Percentiles rank a stretch among this genome's conserved stretches.
Conservation (phyloP, 176 grass and related monocot genomes). For the Areca catechu region DNA sequence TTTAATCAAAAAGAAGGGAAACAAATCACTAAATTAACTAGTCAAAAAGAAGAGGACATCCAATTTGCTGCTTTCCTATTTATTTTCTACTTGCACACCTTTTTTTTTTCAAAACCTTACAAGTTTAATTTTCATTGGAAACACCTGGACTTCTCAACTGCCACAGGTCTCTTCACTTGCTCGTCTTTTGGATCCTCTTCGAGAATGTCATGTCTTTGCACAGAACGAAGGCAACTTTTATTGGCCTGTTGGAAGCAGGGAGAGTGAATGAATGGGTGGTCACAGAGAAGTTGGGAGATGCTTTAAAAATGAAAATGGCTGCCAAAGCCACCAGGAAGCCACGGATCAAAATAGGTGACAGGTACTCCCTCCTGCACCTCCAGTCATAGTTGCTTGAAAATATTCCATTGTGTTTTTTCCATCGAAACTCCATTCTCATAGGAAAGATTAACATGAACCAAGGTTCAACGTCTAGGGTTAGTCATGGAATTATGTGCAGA, state of each 20-base stretch:
- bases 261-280: slow-evolving; percentile 16
- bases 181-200: slow-evolving; percentile 15
- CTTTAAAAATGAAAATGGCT: not conserved
- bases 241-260: slow-evolving; percentile 4
- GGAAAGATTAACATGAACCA: no score
- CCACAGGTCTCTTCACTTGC: slow-evolving; percentile 12
- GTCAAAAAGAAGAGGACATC: no score
- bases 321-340: not conserved
- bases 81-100: no score
- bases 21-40: no score
- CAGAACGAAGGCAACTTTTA: slow-evolving; percentile 6
- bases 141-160: not conserved
- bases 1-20: no score
- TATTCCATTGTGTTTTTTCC: no score
- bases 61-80: no score
- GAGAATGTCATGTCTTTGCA: slow-evolving; percentile 21
- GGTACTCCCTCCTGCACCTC: not conserved
- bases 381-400: no score
- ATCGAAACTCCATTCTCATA: no score
- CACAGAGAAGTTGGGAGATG: slow-evolving; percentile 3
- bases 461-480: no score
- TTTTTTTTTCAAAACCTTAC: no score
- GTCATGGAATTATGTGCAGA: no score
- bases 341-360: slow-evolving; percentile 4
- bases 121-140: not conserved